Evolutionary conservation across 2,329 filamentous ascomycete species (phyloP).

Genomic region (Nothomitra cinnamomea): DNA sequence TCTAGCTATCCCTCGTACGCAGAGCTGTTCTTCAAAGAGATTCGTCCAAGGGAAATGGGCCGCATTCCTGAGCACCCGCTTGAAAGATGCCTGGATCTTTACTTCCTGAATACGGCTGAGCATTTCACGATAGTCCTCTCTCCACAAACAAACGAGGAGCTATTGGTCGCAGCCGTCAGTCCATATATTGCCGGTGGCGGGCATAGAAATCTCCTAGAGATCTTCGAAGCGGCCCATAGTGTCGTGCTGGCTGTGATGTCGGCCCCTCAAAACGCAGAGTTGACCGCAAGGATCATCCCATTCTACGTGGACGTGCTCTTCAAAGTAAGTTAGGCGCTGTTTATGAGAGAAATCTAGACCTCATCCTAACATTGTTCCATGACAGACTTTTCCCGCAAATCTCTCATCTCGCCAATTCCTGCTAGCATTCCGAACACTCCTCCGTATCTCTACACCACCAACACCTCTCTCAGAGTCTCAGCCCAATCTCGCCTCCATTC

Average conservation of each 20-base stretch:
- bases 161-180: slow-evolving; percentile 57
- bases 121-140: slow-evolving; percentile 60
- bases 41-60: slow-evolving; percentile 36
- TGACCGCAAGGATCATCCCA: slow-evolving; percentile 56
- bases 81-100: slow-evolving; percentile 62
- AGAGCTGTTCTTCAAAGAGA: slow-evolving; percentile 48
- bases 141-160: slow-evolving; percentile 47
- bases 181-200: slow-evolving; percentile 52
- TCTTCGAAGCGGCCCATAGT: slow-evolving; percentile 83
- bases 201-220: slow-evolving; percentile 39
- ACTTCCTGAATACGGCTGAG: slow-evolving; percentile 75
- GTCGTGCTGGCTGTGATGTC: slow-evolving; percentile 66
- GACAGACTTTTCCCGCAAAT: slow-evolving; percentile 54
- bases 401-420: slow-evolving; percentile 76
- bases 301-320: slow-evolving; percentile 75
- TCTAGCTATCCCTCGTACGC: slow-evolving; percentile 50
- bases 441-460: slow-evolving; percentile 67
- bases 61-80: slow-evolving; percentile 41
- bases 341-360: background rate
- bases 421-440: slow-evolving; percentile 69
- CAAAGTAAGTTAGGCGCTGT: slow-evolving; percentile 23
- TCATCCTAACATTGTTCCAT: slow-evolving; percentile 1
- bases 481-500: slow-evolving; percentile 59
- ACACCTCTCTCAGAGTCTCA: slow-evolving; percentile 56
- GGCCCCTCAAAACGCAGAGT: slow-evolving; percentile 55